Evolutionary conservation across 2,329 filamentous ascomycete genomes (phyloP).

Genomic region (Claviceps lovelessii): DNA sequence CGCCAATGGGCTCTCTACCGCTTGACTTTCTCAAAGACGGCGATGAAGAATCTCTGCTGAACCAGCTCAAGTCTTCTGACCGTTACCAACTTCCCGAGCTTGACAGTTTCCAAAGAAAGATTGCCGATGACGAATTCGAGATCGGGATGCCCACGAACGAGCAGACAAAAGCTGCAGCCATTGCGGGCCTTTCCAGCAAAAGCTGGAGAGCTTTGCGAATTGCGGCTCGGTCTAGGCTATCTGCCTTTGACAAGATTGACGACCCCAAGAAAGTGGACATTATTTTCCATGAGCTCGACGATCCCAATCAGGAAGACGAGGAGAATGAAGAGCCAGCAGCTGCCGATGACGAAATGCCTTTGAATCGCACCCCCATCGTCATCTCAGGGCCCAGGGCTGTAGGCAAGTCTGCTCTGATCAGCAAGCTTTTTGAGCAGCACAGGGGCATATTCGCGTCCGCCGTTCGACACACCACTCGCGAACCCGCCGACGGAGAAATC

Average conservation of each 20-base stretch:
- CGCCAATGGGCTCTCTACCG: slow-evolving; percentile 58
- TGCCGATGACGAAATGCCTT: slow-evolving; percentile 25
- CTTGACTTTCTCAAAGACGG: slow-evolving; percentile 65
- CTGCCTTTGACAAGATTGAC: slow-evolving; percentile 75
- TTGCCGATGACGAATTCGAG: slow-evolving; percentile 71
- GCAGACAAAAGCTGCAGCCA: slow-evolving; percentile 37
- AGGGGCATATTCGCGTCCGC: slow-evolving; percentile 50
- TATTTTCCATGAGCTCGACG: slow-evolving; percentile 38
- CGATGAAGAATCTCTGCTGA: slow-evolving; percentile 44
- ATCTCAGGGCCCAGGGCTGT: slow-evolving; percentile 50
- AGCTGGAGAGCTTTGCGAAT: slow-evolving; percentile 80
- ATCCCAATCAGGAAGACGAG: slow-evolving; percentile 20
- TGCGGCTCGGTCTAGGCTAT: slow-evolving; percentile 58
- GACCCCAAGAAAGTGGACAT: slow-evolving; percentile 56
- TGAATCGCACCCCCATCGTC: slow-evolving; percentile 43
- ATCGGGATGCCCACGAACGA: slow-evolving; percentile 63
- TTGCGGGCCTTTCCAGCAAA: slow-evolving; percentile 71
- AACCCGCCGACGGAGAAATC: slow-evolving; percentile 34
- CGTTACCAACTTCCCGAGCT: slow-evolving; percentile 57
- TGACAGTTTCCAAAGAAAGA: slow-evolving; percentile 55
- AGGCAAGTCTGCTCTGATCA: slow-evolving; percentile 50
- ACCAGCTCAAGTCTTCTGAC: slow-evolving; percentile 50
- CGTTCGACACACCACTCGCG: slow-evolving; percentile 39
- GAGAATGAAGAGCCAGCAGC: slow-evolving; percentile 18
- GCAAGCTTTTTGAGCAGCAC: slow-evolving; percentile 47